Evolutionary conservation across 2,329 filamentous ascomycete genomes (phyloP).

Genomic region (Rhytidhysteron rufulum): DNA sequence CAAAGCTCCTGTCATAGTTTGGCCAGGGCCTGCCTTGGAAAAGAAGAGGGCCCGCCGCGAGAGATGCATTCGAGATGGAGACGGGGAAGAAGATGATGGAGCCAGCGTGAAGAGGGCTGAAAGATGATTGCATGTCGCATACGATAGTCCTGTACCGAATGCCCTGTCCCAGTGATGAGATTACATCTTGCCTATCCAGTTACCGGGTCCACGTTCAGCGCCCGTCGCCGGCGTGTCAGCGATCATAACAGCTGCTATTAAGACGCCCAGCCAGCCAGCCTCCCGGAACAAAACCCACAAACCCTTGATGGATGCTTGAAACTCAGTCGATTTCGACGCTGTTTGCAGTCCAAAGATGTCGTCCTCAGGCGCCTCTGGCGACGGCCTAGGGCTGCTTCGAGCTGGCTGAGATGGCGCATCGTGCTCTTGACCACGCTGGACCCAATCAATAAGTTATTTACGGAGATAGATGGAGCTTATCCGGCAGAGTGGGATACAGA

Average conservation of each 20-base stretch:
- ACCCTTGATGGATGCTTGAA: too few relatives aligned
- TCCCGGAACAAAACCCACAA: not conserved
- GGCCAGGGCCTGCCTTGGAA: not conserved
- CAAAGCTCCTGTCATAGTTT: slow-evolving; percentile 3
- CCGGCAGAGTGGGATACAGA: not conserved
- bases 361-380: too few relatives aligned
- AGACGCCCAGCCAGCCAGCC: slow-evolving; percentile 1
- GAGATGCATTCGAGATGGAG: not conserved
- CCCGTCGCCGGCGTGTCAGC: not conserved
- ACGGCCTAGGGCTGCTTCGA: too few relatives aligned
- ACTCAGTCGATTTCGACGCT: too few relatives aligned
- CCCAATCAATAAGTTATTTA: too few relatives aligned
- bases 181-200: not conserved
- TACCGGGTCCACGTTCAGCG: slow-evolving; percentile 1
- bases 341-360: too few relatives aligned
- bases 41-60: not conserved
- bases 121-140: too few relatives aligned
- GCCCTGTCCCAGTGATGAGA: too few relatives aligned
- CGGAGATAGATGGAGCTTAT: too few relatives aligned
- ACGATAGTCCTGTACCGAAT: too few relatives aligned
- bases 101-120: not conserved
- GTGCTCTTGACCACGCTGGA: not conserved
- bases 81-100: not conserved
- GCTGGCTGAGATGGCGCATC: too few relatives aligned
- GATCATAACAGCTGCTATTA: slow-evolving; percentile 1